Base-by-base conservation (phyloP, 768 basidiomycete genomes). In the Pleurotus giganteus region DNA sequence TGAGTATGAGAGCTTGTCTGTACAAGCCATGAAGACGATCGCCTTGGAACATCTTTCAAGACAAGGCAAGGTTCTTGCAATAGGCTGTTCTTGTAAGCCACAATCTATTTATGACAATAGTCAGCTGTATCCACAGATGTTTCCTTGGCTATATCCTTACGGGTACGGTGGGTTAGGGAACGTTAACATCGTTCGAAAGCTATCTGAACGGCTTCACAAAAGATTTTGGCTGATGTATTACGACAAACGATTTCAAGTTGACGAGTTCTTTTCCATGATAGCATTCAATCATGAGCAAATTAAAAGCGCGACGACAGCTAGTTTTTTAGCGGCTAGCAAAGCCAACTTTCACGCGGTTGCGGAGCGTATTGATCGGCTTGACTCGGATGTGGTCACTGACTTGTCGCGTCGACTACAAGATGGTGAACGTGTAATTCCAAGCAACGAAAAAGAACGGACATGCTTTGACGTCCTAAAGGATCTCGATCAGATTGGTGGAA, bases 161-260 rank as follows among this genome's bases (percentile, higher is more conserved):
- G 68, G 72, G 1, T 23, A 60, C 26, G 64, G 64, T 2, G 50
- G 57, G 1, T 46, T 62, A n/a, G 61, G 59, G 27, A n/a, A 13
- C 13, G n/a, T 4, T 55, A 21, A 3, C 17, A 2, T 4, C 17
- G 17, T n/a, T 5, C 5, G 17, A 45, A 32, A 9, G 13, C 26
- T 71, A 12, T 57, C 59, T 2, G 62, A 62, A 9, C 17, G 37
- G 3, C 24, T 19, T 5, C 68, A 69, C 26, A 69, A 68, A 23
- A 43, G 56, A 32, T 52, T 61, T 9, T 50, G 68, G 1, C 53
- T 77, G 0, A 61, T 71, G 64, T 77, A 74, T 55, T 64, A 71
- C 54, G 74, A 77, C 37, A 71, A 73, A 19, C 51, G 66, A 0
- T 75, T 72, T 63, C 74, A 78, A 51, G 51, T 28, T 0, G 74